Evolutionary conservation across 1,139 yeast genomes (phyloP).

Genomic region (Protomyces inouyei): DNA sequence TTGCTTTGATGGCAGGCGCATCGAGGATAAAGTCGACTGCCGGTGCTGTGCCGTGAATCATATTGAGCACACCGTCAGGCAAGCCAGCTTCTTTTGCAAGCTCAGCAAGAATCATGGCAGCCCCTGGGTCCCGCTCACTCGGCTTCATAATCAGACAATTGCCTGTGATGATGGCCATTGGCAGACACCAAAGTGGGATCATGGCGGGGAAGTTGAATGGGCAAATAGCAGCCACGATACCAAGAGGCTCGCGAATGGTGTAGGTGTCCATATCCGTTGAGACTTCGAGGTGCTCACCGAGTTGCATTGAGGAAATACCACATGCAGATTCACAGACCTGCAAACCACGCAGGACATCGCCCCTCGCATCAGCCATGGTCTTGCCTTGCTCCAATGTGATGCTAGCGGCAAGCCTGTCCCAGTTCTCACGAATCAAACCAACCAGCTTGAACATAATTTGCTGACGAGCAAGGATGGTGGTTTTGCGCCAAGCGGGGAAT

Average conservation of each 20-base stretch:
- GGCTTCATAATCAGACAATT: conserved; percentile 74
- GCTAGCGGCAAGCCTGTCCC: conserved; percentile 66
- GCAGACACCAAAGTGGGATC: conserved; percentile 82
- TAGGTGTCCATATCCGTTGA: conserved; percentile 74
- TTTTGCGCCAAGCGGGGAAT: conserved; percentile 55
- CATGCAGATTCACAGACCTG: conserved; percentile 72
- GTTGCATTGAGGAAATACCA: conserved; percentile 54
- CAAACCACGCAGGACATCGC: conserved; percentile 73
- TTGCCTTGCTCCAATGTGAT: conserved; percentile 80
- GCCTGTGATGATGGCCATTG: conserved; percentile 70
- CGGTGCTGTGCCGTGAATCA: conserved; percentile 71
- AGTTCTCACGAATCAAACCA: conserved; percentile 58
- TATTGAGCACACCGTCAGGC: conserved; percentile 58
- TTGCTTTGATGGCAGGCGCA: conserved; percentile 72
- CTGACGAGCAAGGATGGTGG: conserved; percentile 63
- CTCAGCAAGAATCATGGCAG: conserved; percentile 71
- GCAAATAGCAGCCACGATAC: conserved; percentile 36
- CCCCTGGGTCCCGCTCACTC: conserved; percentile 72
- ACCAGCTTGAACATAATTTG: conserved; percentile 72
- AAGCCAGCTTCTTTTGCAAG: conserved; percentile 71
- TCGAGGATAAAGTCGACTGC: conserved; percentile 70
- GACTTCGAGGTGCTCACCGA: conserved; percentile 65
- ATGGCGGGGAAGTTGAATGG: conserved; percentile 59
- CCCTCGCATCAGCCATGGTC: conserved; percentile 70
- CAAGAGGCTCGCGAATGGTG: conserved; percentile 58